Evolutionary conservation across 371 early-diverging fungal species (phyloP).

Genomic region (Zopfochytrium polystomum): DNA sequence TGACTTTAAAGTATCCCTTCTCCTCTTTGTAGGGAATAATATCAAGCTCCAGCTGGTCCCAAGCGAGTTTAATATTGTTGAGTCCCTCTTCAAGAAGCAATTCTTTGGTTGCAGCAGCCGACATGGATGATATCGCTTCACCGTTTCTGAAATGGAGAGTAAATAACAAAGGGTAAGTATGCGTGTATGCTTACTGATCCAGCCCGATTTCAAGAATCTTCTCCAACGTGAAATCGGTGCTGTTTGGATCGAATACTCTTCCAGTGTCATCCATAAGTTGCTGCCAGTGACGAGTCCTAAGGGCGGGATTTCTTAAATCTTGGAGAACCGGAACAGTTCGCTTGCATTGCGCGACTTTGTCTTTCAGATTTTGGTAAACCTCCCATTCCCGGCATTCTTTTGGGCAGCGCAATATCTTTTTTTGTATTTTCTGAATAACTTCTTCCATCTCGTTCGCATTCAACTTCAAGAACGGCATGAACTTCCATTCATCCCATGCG

Average conservation of each 20-base stretch:
- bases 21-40: conserved; percentile 56
- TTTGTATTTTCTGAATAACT: conserved; percentile 42
- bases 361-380: conserved; percentile 41
- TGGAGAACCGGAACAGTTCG: conserved; percentile 48
- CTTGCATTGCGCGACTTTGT: conserved; percentile 43
- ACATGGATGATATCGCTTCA: conserved; percentile 43
- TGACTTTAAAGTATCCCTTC: conserved; percentile 48
- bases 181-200: conserved; percentile 38
- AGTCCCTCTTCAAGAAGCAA: conserved; percentile 53
- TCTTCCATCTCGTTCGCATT: conserved; percentile 50
- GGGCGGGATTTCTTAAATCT: conserved; percentile 52
- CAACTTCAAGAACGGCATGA: conserved; percentile 43
- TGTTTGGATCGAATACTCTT: conserved; percentile 45
- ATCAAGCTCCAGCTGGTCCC: conserved; percentile 50
- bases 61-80: conserved; percentile 40
- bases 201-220: conserved; percentile 50
- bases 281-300: conserved; percentile 55
- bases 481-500: conserved; percentile 40
- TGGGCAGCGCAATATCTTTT: conserved; percentile 38
- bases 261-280: conserved; percentile 57
- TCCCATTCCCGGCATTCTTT: conserved; percentile 54
- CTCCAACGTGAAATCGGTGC: conserved; percentile 48
- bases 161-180: neutral
- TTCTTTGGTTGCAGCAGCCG: conserved; percentile 52
- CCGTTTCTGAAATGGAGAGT: conserved; percentile 22